Percentiles rank a stretch among this genome's conserved stretches.
These are phyloP conservation scores for Ascochyta pisi DNA, from an alignment of 2,329 filamentous ascomycete genomes.

Conservation along the genomic window DNA sequence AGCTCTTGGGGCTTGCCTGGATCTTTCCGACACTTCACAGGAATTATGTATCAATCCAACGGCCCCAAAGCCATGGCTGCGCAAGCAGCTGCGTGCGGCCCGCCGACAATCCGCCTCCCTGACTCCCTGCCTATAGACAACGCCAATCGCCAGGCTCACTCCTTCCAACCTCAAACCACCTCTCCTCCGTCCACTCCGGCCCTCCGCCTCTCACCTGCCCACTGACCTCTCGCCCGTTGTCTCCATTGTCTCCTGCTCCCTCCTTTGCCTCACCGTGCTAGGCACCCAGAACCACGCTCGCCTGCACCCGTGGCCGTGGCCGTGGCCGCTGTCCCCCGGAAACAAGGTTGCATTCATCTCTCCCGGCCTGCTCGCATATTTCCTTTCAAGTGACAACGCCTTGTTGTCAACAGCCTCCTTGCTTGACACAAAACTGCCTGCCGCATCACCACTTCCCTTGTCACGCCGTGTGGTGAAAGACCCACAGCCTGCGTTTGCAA, in stretches of 20 bases:
- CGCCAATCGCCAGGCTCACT: constrained; percentile 6
- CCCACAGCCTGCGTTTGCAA: constrained; percentile 22
- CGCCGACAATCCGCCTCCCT: constrained; percentile 34
- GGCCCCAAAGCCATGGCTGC: constrained; percentile 47
- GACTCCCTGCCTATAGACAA: constrained; percentile 17
- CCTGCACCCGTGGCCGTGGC: constrained; percentile 15
- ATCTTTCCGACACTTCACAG: constrained; percentile 48
- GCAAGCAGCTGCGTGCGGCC: constrained; percentile 37
- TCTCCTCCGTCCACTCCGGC: constrained; percentile 6
- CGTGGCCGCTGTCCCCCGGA: constrained; percentile 30
- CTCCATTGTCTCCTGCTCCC: constrained; percentile 30
- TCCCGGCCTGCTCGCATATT: constrained; percentile 34
- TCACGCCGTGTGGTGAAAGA: constrained; percentile 15
- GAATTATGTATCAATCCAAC: constrained; percentile 52
- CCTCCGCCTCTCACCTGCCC: constrained; percentile 20
- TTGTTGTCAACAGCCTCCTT: constrained; percentile 44
- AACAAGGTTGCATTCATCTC: constrained; percentile 41
- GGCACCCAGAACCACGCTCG: constrained; percentile 1
- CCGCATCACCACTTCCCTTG: constrained; percentile 20
- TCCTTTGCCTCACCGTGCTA: constrained; percentile 26
- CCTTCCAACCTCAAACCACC: constrained; percentile 1
- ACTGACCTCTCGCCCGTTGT: constrained; percentile 15
- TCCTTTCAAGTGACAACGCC: constrained; percentile 23
- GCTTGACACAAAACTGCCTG: constrained; percentile 31
- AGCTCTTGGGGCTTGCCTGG: constrained; percentile 50